These are phyloP conservation scores for Protoeuglena noctilucae DNA, from an alignment of 139 green algal species.

Conservation along the genomic window DNA sequence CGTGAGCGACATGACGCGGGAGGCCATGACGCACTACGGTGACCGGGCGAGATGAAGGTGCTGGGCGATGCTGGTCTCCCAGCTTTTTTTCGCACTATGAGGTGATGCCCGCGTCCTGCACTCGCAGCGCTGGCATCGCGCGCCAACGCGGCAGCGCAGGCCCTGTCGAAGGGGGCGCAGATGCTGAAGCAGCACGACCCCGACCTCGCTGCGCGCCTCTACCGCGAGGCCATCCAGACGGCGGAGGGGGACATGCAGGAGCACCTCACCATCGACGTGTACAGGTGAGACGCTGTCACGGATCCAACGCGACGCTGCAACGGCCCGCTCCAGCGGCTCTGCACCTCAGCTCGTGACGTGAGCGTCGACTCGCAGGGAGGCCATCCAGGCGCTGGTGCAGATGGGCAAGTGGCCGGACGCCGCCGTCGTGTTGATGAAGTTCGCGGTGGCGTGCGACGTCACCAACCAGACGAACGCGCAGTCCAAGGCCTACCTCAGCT, in stretches of 20 bases:
- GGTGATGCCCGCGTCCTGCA: too few relatives aligned
- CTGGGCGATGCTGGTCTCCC: too few relatives aligned
- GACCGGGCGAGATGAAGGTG: too few relatives aligned
- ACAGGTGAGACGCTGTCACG: constrained; percentile 30
- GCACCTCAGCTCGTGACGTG: too few relatives aligned
- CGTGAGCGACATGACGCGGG: neutral
- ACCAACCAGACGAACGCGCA: constrained; percentile 15
- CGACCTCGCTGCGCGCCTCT: constrained; percentile 17
- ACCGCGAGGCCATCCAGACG: constrained; percentile 13
- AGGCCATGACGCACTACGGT: too few relatives aligned
- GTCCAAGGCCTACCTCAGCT: constrained; percentile 46
- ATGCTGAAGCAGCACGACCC: constrained; percentile 33
- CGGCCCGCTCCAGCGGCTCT: too few relatives aligned
- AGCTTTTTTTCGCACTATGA: too few relatives aligned
- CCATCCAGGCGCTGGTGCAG: constrained; percentile 15
- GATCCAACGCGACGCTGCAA: too few relatives aligned
- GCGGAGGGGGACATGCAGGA: neutral
- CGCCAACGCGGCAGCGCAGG: constrained; percentile 32
- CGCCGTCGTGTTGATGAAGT: constrained; percentile 31
- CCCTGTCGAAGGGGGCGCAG: constrained; percentile 30
- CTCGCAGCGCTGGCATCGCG: too few relatives aligned
- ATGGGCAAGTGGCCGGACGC: constrained; percentile 27
- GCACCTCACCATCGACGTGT: constrained; percentile 20
- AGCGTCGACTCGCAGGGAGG: too few relatives aligned
- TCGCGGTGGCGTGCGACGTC: constrained; percentile 34